These are phyloP conservation scores for Cairneyella variabilis DNA, from an alignment of 495 filamentous ascomycete species.

Conservation along the genomic window DNA sequence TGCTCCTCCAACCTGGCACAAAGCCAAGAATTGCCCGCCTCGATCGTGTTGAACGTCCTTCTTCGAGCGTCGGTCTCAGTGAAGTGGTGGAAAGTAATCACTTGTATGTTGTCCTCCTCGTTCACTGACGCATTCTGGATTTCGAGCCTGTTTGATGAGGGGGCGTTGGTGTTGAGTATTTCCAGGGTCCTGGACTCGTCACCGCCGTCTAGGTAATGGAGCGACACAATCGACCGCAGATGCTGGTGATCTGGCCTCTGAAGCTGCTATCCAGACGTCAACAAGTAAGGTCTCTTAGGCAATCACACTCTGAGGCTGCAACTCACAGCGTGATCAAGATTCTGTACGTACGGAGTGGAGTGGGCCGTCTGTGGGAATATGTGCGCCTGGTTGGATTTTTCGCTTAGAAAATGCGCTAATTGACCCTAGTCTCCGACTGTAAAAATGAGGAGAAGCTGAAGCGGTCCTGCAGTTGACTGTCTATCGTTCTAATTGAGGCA, in stretches of 20 bases:
- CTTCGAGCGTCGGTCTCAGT: background rate
- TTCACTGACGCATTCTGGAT: constrained; percentile 1
- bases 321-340: no score
- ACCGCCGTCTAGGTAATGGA: constrained; percentile 5
- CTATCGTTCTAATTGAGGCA: no score
- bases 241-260: constrained; percentile 8
- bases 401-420: no score
- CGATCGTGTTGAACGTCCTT: background rate
- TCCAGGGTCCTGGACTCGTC: background rate
- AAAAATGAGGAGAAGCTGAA: no score
- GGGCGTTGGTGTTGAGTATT: background rate
- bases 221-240: background rate
- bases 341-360: no score
- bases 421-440: no score
- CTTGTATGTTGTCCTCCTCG: background rate
- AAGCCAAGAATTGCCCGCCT: background rate
- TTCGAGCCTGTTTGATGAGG: background rate
- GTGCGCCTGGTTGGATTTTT: no score
- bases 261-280: background rate
- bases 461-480: no score
- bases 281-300: background rate
- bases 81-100: background rate
- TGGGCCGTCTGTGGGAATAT: no score
- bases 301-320: constrained; percentile 11
- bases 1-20: background rate